Evolutionary conservation across 2,329 filamentous ascomycete species (phyloP).

Genomic region (Colletotrichum somersetense): DNA sequence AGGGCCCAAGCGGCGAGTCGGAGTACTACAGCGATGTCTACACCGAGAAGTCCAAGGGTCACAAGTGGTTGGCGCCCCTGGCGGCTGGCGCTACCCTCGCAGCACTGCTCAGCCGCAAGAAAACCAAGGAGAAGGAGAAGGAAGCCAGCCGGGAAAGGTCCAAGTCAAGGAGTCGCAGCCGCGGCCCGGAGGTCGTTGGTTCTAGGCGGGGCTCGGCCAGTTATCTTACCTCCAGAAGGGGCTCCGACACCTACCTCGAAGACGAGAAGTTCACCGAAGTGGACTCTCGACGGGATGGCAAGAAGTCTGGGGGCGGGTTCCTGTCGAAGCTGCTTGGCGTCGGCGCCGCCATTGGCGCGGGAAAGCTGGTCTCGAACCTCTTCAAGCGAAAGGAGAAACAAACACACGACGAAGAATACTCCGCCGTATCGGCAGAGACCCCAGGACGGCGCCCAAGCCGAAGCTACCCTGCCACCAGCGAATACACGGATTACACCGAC

Average conservation of each 20-base stretch:
- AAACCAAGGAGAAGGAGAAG: slow-evolving; percentile 54
- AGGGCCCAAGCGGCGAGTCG: slow-evolving; percentile 56
- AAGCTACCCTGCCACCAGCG: slow-evolving; percentile 59
- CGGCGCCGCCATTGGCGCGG: slow-evolving; percentile 73
- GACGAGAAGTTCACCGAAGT: slow-evolving; percentile 75
- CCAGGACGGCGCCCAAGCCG: slow-evolving; percentile 62
- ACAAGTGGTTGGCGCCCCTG: slow-evolving; percentile 65
- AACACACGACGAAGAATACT: slow-evolving; percentile 70
- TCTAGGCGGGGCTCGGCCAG: slow-evolving; percentile 68
- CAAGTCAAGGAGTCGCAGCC: slow-evolving; percentile 52
- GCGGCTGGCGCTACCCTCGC: slow-evolving; percentile 64
- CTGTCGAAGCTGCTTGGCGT: slow-evolving; percentile 71
- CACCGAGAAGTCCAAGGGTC: slow-evolving; percentile 52
- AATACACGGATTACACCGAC: slow-evolving; percentile 64
- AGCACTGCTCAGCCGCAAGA: slow-evolving; percentile 60
- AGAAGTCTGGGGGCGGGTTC: slow-evolving; percentile 65
- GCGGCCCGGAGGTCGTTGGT: slow-evolving; percentile 63
- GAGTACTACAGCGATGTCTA: slow-evolving; percentile 57
- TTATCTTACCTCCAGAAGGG: slow-evolving; percentile 65
- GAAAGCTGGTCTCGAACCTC: slow-evolving; percentile 70
- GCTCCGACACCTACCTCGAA: slow-evolving; percentile 68
- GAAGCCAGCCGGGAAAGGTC: slow-evolving; percentile 56
- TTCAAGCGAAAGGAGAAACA: slow-evolving; percentile 65
- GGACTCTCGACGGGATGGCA: slow-evolving; percentile 50
- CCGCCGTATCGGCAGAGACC: slow-evolving; percentile 72